phyloP scores from a whole-genome alignment of 305 asterid species.

The Withania somnifera region DNA sequence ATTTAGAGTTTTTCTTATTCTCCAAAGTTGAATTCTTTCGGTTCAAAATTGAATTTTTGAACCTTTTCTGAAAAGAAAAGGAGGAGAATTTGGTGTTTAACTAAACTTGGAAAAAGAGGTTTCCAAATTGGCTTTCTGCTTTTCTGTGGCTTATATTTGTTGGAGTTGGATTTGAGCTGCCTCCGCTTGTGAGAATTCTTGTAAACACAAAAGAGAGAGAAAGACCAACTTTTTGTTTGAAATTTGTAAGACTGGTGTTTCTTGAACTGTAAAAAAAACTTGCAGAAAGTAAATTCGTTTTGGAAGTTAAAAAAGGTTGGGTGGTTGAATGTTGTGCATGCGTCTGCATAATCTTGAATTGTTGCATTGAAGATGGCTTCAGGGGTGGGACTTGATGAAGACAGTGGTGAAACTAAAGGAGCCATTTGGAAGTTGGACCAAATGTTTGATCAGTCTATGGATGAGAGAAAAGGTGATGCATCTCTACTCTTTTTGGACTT shows the following conservation, averaged over 20 bases:
- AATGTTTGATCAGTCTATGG: slow-evolving; percentile 11
- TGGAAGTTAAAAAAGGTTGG: background rate
- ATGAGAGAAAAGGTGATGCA: slow-evolving; percentile 7
- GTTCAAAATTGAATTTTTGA: no score
- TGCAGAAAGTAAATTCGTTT: no score
- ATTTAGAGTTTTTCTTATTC: background rate
- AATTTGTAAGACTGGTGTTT: no score
- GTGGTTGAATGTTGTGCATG: background rate
- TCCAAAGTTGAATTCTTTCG: no score
- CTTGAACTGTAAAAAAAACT: no score
- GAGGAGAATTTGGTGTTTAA: background rate
- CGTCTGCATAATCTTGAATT: background rate
- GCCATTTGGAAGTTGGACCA: slow-evolving; percentile 10
- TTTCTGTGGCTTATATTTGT: background rate
- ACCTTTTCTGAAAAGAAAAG: background rate
- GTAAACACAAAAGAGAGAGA: background rate
- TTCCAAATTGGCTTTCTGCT: background rate
- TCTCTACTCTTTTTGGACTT: background rate
- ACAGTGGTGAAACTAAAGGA: slow-evolving; percentile 5
- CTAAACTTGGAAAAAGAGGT: background rate
- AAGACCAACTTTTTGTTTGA: background rate
- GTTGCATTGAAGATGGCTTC: background rate
- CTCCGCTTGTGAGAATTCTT: background rate
- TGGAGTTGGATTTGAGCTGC: slow-evolving; percentile 1
- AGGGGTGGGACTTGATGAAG: background rate